These are phyloP conservation scores for Biscogniauxia sp. DNA, from an alignment of 2,329 filamentous ascomycete genomes.

Conservation along the genomic window DNA sequence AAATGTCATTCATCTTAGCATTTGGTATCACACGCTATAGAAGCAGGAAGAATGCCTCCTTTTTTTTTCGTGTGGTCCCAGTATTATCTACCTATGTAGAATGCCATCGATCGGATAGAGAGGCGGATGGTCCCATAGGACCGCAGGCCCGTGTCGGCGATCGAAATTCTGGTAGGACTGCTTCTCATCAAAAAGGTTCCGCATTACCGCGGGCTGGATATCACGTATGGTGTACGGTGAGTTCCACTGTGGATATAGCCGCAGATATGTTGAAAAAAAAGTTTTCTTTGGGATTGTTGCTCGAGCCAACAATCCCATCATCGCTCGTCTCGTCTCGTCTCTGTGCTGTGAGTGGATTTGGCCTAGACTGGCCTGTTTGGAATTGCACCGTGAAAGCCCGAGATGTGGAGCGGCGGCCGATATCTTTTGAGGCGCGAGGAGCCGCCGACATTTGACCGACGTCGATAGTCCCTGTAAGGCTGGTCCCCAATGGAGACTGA, in stretches of 20 bases:
- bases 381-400: constrained; percentile 26
- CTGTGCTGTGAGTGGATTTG: neutral
- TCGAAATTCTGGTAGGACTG: constrained; percentile 6
- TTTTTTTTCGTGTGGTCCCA: neutral
- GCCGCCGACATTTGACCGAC: constrained; percentile 27
- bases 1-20: neutral
- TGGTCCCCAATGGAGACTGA: constrained; percentile 16
- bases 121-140: neutral
- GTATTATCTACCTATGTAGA: neutral
- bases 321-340: neutral
- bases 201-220: constrained; percentile 5
- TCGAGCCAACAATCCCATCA: neutral
- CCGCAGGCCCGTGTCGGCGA: neutral
- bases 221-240: constrained; percentile 8
- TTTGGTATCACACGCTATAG: neutral
- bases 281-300: constrained; percentile 1
- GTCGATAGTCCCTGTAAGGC: constrained; percentile 16
- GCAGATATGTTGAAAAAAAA: constrained; percentile 14
- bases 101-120: neutral
- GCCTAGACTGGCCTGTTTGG: constrained; percentile 11
- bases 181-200: constrained; percentile 14
- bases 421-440: constrained; percentile 16
- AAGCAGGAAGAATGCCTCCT: neutral
- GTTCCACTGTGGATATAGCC: constrained; percentile 10
- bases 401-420: constrained; percentile 25